Evolutionary conservation across 768 basidiomycete species (phyloP).

Genomic region (Russula sp.): DNA sequence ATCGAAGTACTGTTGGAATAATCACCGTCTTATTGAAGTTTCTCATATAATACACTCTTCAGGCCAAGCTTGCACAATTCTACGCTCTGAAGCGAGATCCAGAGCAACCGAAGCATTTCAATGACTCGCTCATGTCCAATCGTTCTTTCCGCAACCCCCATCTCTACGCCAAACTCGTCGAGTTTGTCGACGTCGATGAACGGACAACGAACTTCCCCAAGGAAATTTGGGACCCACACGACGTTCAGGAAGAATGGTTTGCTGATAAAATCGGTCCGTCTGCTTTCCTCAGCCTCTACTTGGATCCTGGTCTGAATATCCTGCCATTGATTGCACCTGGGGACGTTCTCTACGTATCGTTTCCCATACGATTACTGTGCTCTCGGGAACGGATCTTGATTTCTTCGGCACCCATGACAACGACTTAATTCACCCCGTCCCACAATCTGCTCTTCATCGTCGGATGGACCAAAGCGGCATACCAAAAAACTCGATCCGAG

Average conservation of each 20-base stretch:
- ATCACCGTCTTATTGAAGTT: background rate
- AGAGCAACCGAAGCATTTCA: conserved; percentile 77
- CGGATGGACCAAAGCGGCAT: conserved; percentile 31
- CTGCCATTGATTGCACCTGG: background rate
- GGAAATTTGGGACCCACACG: conserved; percentile 67
- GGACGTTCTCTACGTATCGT: background rate
- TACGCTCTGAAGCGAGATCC: conserved; percentile 61
- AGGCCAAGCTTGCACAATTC: conserved; percentile 83
- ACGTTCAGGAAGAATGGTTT: conserved; percentile 61
- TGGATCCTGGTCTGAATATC: background rate
- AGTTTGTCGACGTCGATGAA: conserved; percentile 90
- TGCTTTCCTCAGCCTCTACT: background rate
- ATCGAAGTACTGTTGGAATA: conserved; percentile 44
- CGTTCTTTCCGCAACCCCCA: conserved; percentile 95
- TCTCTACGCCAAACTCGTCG: conserved; percentile 91
- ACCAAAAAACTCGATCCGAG: conserved; percentile 39
- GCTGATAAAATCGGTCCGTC: conserved; percentile 72
- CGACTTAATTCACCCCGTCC: background rate
- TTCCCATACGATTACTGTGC: background rate
- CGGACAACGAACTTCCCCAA: conserved; percentile 74
- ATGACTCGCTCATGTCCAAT: conserved; percentile 90
- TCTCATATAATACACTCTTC: background rate
- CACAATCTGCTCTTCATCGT: background rate
- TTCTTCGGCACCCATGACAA: background rate
- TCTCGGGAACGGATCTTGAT: background rate